Base-by-base conservation (phyloP, 805 yeast species). In the Ogataea zsoltii region DNA sequence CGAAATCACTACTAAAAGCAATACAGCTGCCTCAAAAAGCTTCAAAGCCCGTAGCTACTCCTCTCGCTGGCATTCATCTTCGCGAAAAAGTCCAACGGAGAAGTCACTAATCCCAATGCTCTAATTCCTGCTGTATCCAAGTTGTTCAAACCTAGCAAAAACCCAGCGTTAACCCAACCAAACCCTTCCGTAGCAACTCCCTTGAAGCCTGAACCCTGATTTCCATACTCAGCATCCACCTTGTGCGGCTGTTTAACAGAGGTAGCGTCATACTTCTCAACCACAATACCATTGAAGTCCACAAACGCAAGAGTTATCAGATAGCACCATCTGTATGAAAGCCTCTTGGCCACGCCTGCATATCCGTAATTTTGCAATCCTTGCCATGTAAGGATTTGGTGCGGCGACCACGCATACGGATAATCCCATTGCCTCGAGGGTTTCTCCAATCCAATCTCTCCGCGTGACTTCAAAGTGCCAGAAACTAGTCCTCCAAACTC, bases 351-450 rank as follows among this genome's bases (percentile, higher is more conserved):
- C 14, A 79, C 78, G 3, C 74, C 79, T 3, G 63, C 64, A 60
- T 74, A 87, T 0, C 91, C 94, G 62, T 92, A 94, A 42, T 82
- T 77, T 23, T 64, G 56, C 28, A 92, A 72, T 0, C 97, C 98
- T 36, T 77, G 78, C 99, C 99, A 92, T 1, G 96, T 92, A 44
- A 92, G 65, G 14, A 92, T 88, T 66, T 92, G 99, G 63, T 94
- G 98, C 3, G 99, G 98, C 0, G 98, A 97, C 99, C 99, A 92
- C 1, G 98, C 98, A 60, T 71, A 88, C 2, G 99, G 99, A 65
- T 85, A 94, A 65, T 92, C 99, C 99, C 99, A 92, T 68, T 92
- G 99, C 64, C 98, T 75, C 11, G 85, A 80, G n/a, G 96, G 97
- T 57, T 89, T 72, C 34, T 78, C 73, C 14, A 86, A 66, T 1